Evolutionary conservation across 192 early-diverging fungal species (phyloP).

Genomic region (Backusella australiensis): DNA sequence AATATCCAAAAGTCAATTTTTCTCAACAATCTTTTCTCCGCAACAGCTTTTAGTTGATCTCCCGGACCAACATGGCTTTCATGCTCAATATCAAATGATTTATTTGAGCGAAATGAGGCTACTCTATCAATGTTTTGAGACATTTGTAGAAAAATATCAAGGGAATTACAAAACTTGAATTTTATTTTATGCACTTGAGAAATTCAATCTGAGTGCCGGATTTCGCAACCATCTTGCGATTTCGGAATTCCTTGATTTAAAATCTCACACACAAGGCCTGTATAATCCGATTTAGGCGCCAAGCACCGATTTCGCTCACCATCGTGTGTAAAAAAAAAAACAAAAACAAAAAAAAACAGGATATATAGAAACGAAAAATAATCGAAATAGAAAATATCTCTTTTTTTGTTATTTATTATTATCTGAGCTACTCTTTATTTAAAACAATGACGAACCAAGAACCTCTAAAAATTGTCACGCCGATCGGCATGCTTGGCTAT

Average conservation of each 20-base stretch:
- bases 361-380: neutral
- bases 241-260: neutral
- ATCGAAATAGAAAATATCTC: neutral
- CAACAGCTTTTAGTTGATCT: neutral
- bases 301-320: neutral
- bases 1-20: conserved; percentile 23
- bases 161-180: neutral
- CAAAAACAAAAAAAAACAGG: neutral
- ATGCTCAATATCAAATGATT: neutral
- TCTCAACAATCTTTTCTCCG: neutral
- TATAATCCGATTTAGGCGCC: neutral
- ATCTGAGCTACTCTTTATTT: neutral
- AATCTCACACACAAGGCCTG: neutral
- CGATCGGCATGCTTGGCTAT: neutral
- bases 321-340: neutral
- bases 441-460: neutral
- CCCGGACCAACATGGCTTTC: neutral
- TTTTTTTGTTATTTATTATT: neutral
- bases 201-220: neutral
- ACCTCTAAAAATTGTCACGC: neutral
- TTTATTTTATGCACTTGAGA: neutral
- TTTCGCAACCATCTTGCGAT: neutral
- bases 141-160: neutral
- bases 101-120: neutral
- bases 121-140: neutral